These are phyloP conservation scores for Herpotrichia juniperi DNA, from an alignment of 2,329 filamentous ascomycete species.

Conservation along the genomic window DNA sequence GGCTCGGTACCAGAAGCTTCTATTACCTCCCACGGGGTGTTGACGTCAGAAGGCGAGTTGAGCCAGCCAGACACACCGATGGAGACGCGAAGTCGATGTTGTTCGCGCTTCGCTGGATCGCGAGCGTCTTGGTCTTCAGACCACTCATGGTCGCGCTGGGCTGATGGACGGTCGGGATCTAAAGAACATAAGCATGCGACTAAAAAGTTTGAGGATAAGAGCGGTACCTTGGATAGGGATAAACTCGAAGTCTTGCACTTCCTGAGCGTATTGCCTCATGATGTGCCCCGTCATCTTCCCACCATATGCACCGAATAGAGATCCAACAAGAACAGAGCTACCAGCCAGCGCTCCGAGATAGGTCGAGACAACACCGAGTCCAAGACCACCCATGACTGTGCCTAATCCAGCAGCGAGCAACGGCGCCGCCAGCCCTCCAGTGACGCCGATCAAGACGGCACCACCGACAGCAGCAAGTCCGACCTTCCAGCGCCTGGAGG, in stretches of 20 bases:
- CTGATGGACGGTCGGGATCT: constrained; percentile 28
- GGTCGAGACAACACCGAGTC: constrained; percentile 75
- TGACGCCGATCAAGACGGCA: constrained; percentile 80
- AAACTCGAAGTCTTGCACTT: constrained; percentile 87
- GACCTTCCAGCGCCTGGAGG: constrained; percentile 74
- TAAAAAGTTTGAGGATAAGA: neutral
- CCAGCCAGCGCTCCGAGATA: constrained; percentile 81
- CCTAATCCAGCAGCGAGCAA: constrained; percentile 79
- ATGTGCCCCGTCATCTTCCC: constrained; percentile 80
- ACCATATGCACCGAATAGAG: constrained; percentile 87
- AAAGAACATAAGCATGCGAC: neutral
- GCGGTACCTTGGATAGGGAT: constrained; percentile 67
- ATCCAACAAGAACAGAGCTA: constrained; percentile 77
- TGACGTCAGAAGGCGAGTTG: constrained; percentile 70
- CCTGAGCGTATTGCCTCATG: constrained; percentile 81
- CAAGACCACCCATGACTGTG: constrained; percentile 75
- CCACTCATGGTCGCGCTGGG: constrained; percentile 28
- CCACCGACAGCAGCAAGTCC: constrained; percentile 86
- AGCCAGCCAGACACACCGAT: constrained; percentile 85
- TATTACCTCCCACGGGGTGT: constrained; percentile 77
- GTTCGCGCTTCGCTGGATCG: constrained; percentile 35
- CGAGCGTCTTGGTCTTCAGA: constrained; percentile 31
- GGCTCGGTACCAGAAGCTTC: constrained; percentile 71
- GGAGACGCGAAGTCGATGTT: constrained; percentile 67
- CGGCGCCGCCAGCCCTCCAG: constrained; percentile 76